These are phyloP conservation scores for Hypholoma sublateritium DNA, from an alignment of 768 basidiomycete genomes.

Conservation along the genomic window DNA sequence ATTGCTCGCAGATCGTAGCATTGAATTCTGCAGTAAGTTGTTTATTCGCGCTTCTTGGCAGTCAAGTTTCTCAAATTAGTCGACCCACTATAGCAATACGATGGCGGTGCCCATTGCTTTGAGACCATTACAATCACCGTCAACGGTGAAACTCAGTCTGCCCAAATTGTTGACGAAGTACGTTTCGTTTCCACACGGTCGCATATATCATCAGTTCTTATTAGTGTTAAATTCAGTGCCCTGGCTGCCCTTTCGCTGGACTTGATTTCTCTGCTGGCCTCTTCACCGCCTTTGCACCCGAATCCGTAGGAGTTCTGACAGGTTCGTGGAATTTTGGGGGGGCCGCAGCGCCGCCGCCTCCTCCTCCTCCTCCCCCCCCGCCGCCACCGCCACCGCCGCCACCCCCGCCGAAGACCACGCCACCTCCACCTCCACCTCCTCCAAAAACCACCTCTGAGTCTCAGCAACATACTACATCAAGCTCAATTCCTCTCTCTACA, in stretches of 20 bases:
- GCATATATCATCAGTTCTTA: background rate
- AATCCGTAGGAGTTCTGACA: constrained; percentile 47
- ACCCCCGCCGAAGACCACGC: constrained; percentile 1
- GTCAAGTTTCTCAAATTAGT: background rate
- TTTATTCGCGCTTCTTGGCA: background rate
- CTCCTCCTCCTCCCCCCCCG: constrained; percentile 17
- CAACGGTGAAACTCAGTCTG: constrained; percentile 45
- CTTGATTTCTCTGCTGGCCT: constrained; percentile 64
- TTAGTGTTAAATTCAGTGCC: constrained; percentile 18
- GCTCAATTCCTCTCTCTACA: background rate
- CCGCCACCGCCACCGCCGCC: constrained; percentile 10
- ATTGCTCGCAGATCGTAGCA: constrained; percentile 22
- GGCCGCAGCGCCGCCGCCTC: constrained; percentile 13
- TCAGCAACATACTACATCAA: background rate
- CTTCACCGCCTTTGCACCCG: constrained; percentile 52
- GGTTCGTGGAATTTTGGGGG: constrained; percentile 53
- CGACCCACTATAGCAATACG: constrained; percentile 20
- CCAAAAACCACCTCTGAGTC: background rate
- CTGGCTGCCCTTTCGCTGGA: constrained; percentile 52
- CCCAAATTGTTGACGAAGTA: constrained; percentile 57
- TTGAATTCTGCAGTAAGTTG: constrained; percentile 21
- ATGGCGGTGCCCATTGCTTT: constrained; percentile 40
- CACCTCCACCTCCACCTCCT: constrained; percentile 5
- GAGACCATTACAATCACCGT: constrained; percentile 51
- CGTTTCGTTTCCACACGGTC: constrained; percentile 5